Conservation (phyloP, 2,329 filamentous ascomycete species). For the Epichloe sylvatica region DNA sequence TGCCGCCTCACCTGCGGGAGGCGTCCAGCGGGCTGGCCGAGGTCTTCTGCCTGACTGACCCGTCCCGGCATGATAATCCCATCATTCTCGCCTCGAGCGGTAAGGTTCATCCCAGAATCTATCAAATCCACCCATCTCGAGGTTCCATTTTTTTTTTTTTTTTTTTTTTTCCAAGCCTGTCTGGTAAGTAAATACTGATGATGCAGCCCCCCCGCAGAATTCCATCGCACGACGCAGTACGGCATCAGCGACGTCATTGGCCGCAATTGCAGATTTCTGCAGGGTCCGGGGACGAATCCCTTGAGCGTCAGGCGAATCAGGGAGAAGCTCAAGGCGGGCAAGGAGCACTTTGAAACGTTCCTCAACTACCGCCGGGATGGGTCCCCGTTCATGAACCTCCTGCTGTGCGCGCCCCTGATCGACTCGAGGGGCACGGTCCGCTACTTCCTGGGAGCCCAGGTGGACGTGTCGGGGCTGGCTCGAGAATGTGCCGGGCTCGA, state of each 20-base stretch:
- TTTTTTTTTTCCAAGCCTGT: too few species aligned
- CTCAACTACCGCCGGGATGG: slow-evolving; percentile 67
- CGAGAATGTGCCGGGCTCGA: slow-evolving; percentile 53
- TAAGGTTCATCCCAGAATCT: too few species aligned
- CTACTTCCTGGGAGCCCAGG: slow-evolving; percentile 57
- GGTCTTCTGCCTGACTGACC: slow-evolving; percentile 65
- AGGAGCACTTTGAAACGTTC: slow-evolving; percentile 58
- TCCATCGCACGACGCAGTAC: slow-evolving; percentile 61
- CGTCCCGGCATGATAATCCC: slow-evolving; percentile 57
- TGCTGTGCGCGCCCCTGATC: slow-evolving; percentile 58
- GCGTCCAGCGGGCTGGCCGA: slow-evolving; percentile 64
- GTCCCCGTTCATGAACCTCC: slow-evolving; percentile 60
- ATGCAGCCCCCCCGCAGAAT: slow-evolving; percentile 36
- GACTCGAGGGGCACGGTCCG: slow-evolving; percentile 52
- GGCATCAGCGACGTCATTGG: slow-evolving; percentile 59
- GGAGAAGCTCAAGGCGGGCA: slow-evolving; percentile 43
- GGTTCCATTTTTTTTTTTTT: too few species aligned
- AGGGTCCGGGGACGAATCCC: slow-evolving; percentile 56
- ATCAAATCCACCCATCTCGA: too few species aligned
- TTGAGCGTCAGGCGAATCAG: slow-evolving; percentile 47
- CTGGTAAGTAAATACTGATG: too few species aligned
- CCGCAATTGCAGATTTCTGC: slow-evolving; percentile 64
- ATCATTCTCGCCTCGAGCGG: slow-evolving; percentile 67
- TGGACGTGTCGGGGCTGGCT: slow-evolving; percentile 54
- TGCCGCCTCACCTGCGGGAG: slow-evolving; percentile 49